Evolutionary conservation across 768 basidiomycete species (phyloP), one percentile per base, ranked within the genome.

Genomic region (Amanita rimosa): DNA sequence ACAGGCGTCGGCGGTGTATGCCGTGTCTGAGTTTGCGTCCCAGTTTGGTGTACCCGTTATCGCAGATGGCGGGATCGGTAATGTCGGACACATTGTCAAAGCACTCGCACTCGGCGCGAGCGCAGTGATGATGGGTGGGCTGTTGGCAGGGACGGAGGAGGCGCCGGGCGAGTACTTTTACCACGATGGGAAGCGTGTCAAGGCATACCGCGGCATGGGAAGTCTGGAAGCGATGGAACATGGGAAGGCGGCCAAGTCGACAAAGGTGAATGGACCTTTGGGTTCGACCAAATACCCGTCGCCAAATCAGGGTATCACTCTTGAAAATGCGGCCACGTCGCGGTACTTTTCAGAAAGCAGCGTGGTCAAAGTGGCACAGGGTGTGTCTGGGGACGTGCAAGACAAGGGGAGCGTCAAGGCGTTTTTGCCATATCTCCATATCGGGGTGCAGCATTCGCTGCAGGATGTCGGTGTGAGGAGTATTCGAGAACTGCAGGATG

Each of bases 141-240:
- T 98, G 42, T 73, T 99, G 22, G 96, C 96, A 2, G 95, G 95
- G 26, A 98, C 96, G 31, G 83, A 90, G 53, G 95, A 99, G 65
- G 91, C 93, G 0, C 96, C 96, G 0, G 96, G 96, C 57, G 93
- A 98, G 69, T 99, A 96, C 73, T 98, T 96, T 65, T 99, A 95
- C 68, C 94, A 98, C 61, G 94, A 97, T 54, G 96, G 96, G 54
- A 96, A 96, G 73, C 85, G 96, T 42, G 92, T 98, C 62, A 99
- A 99, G 76, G 83, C 94, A 29, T 99, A 98, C 69, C 84, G 96
- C 49, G 96, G 96, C 4, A 99, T 99, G 96, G 95, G 96, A 16
- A 88, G 85, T 60, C 73, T 97, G 59, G 90, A 94, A 67, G 89
- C 91, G 3, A 94, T 92, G 89, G 86, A 88, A 48, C 80, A 86